These are phyloP conservation scores for Diplodia intermedia DNA, from an alignment of 2,329 filamentous ascomycete genomes.

Conservation along the genomic window DNA sequence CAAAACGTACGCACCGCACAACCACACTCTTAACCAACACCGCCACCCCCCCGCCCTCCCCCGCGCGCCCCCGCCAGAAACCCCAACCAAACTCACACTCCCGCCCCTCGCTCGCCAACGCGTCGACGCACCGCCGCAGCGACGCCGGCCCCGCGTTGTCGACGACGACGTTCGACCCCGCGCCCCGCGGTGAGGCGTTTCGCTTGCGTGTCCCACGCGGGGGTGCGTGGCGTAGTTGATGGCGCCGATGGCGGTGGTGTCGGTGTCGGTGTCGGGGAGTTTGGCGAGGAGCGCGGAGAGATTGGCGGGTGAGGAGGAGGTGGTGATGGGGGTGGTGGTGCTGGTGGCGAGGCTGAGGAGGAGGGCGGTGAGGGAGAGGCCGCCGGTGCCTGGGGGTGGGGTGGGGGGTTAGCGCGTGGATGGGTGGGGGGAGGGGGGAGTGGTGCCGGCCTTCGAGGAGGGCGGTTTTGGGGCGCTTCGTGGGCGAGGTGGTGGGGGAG, in stretches of 20 bases:
- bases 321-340: constrained; percentile 58
- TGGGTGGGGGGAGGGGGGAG: no score
- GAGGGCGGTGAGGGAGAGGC: constrained; percentile 48
- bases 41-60: no score
- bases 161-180: constrained; percentile 56
- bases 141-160: constrained; percentile 44
- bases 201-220: constrained; percentile 63
- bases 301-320: constrained; percentile 64
- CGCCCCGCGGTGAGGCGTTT: constrained; percentile 52
- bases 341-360: constrained; percentile 39
- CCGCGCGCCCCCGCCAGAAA: no score
- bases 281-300: constrained; percentile 58
- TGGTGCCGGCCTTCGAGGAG: constrained; percentile 34
- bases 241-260: constrained; percentile 38
- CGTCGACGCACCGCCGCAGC: constrained; percentile 35
- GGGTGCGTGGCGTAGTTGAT: constrained; percentile 65
- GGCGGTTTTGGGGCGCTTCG: constrained; percentile 16
- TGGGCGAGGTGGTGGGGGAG: background rate
- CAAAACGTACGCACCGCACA: no score
- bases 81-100: background rate
- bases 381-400: constrained; percentile 48
- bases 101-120: constrained; percentile 31
- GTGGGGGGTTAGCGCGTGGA: background rate
- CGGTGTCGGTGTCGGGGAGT: constrained; percentile 26
- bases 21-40: no score